Percentiles rank a stretch among this genome's conserved stretches.
Conservation (phyloP, 2,329 filamentous ascomycete species). For the Kalmusia sp. region DNA sequence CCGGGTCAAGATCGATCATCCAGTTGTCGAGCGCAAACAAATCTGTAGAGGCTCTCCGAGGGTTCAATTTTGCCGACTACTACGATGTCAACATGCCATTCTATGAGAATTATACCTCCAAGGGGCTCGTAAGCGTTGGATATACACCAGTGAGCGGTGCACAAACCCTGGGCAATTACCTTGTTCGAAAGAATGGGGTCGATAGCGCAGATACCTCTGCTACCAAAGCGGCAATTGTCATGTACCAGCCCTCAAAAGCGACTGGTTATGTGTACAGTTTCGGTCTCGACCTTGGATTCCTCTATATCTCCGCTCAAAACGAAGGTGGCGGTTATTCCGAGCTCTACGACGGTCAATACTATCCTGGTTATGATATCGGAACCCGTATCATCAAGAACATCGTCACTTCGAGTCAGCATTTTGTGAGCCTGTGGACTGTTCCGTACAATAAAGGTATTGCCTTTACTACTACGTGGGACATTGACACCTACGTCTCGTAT, state of each 20-base stretch:
- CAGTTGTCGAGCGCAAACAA: not conserved
- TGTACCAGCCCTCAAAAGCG: conserved; percentile 4
- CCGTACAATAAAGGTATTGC: conserved; percentile 12
- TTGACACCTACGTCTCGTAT: conserved; percentile 13
- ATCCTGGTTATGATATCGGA: conserved; percentile 12
- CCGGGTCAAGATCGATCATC: conserved; percentile 2
- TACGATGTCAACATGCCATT: conserved; percentile 11
- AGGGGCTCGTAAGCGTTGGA: conserved; percentile 6
- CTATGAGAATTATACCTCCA: conserved; percentile 5
- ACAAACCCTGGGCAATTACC: conserved; percentile 1
- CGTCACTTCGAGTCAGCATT: conserved; percentile 5
- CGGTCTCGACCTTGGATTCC: conserved; percentile 8
- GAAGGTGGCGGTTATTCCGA: conserved; percentile 6
- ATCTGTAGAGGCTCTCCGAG: not conserved
- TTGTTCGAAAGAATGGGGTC: conserved; percentile 6
- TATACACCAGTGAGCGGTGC: conserved; percentile 4
- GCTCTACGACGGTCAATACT: conserved; percentile 11
- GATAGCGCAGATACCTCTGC: conserved; percentile 8
- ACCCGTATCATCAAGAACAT: conserved; percentile 13
- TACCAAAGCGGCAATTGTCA: conserved; percentile 6
- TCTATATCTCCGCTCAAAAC: conserved; percentile 6
- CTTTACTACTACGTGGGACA: conserved; percentile 14
- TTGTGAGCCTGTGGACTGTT: conserved; percentile 12
- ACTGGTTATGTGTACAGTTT: conserved; percentile 13
- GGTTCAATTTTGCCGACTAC: conserved; percentile 7